phyloP scores from a whole-genome alignment of 495 filamentous ascomycete genomes.

The Penicillium manginii region DNA sequence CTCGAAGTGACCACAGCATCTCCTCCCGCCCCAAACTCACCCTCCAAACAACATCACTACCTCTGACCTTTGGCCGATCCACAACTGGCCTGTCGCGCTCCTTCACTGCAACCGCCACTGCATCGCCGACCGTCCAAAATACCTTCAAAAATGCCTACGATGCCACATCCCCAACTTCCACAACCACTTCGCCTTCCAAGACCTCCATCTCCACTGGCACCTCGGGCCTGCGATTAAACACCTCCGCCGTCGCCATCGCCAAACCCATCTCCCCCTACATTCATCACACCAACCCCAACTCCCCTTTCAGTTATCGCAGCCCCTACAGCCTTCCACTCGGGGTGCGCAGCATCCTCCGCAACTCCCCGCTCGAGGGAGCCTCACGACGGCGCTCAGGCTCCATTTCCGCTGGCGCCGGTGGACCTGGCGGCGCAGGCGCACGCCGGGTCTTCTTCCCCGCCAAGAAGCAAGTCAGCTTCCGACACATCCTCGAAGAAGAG shows the following conservation, averaged over 20 bases:
- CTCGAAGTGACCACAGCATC: slow-evolving; percentile 35
- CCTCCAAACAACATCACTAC: slow-evolving; percentile 68
- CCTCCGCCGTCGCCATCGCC: slow-evolving; percentile 14
- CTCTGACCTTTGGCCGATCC: slow-evolving; percentile 56
- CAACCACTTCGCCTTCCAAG: slow-evolving; percentile 47
- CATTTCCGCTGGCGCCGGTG: slow-evolving; percentile 40
- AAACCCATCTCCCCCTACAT: slow-evolving; percentile 35
- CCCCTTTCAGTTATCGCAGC: slow-evolving; percentile 29
- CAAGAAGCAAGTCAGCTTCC: slow-evolving; percentile 61
- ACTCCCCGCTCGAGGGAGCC: slow-evolving; percentile 61
- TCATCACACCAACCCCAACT: slow-evolving; percentile 32
- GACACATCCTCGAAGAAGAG: slow-evolving; percentile 56
- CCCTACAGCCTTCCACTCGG: slow-evolving; percentile 70
- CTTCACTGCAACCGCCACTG: slow-evolving; percentile 60
- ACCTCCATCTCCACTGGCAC: slow-evolving; percentile 3
- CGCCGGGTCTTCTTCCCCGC: slow-evolving; percentile 59
- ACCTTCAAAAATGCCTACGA: slow-evolving; percentile 82
- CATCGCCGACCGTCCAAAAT: slow-evolving; percentile 79
- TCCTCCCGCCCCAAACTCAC: slow-evolving; percentile 74
- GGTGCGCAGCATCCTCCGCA: slow-evolving; percentile 75
- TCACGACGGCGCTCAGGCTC: slow-evolving; percentile 42
- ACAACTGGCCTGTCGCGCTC: slow-evolving; percentile 59
- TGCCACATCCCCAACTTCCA: slow-evolving; percentile 65
- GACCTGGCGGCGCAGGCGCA: slow-evolving; percentile 33
- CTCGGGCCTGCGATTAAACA: slow-evolving; percentile 36